Conservation (phyloP, 2,329 filamentous ascomycete species). For the Verticillium isaacii region DNA sequence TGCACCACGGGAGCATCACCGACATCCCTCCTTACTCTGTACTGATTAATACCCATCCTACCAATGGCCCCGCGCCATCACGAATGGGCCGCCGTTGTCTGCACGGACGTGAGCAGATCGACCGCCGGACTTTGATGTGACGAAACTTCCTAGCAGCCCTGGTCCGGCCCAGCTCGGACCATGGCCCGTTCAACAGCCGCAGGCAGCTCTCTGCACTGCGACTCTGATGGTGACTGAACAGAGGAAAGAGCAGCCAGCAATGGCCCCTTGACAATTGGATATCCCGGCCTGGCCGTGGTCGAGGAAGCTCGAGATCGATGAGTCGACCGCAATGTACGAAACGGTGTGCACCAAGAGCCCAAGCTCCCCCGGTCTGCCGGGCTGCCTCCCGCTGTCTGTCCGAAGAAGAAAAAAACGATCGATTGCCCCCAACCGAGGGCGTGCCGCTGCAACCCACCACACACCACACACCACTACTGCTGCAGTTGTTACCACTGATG, state of each 20-base stretch:
- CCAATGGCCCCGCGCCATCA: background rate
- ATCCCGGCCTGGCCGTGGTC: too few relatives aligned
- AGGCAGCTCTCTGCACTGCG: background rate
- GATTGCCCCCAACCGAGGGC: background rate
- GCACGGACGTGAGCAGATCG: background rate
- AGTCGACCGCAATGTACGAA: background rate
- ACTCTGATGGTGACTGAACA: too few relatives aligned
- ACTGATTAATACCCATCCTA: background rate
- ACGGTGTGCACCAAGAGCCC: background rate
- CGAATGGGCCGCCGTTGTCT: background rate
- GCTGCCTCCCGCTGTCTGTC: background rate
- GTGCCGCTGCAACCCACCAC: background rate
- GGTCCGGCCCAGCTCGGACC: background rate
- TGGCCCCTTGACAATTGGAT: too few relatives aligned
- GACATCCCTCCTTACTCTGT: background rate
- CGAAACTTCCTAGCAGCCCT: background rate
- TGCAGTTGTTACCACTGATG: background rate
- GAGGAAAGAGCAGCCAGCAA: too few relatives aligned
- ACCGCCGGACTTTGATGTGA: background rate
- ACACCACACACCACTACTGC: background rate
- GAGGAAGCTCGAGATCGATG: background rate
- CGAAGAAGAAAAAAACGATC: background rate
- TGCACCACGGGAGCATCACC: background rate
- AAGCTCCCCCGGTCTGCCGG: background rate
- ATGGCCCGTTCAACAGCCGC: background rate